Evolutionary conservation across 2,329 filamentous ascomycete species (phyloP).

Genomic region (Claviceps sp.): DNA sequence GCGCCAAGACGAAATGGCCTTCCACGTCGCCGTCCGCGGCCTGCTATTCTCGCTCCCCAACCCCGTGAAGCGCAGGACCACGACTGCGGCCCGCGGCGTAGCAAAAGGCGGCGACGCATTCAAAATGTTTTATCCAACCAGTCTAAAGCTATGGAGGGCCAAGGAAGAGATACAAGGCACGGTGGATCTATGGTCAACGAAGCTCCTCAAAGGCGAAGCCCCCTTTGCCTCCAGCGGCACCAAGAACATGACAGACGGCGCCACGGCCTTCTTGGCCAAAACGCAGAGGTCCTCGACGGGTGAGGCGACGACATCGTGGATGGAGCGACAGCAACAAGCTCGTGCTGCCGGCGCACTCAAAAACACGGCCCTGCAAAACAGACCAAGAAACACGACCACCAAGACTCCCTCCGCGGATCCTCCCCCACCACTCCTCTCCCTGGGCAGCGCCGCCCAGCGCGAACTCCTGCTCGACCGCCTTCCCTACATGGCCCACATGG

Average conservation of each 20-base stretch:
- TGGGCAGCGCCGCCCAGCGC: slow-evolving; percentile 51
- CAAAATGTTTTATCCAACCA: slow-evolving; percentile 88
- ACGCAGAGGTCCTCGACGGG: slow-evolving; percentile 16
- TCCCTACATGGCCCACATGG: slow-evolving; percentile 68
- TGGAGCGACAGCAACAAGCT: slow-evolving; percentile 20
- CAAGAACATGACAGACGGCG: slow-evolving; percentile 29
- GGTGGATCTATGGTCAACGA: slow-evolving; percentile 55
- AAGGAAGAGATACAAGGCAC: slow-evolving; percentile 70
- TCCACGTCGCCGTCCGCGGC: slow-evolving; percentile 79
- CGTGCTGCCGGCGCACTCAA: not conserved
- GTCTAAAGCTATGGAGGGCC: slow-evolving; percentile 68
- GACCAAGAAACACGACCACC: too few relatives aligned
- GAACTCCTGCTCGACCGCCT: slow-evolving; percentile 76
- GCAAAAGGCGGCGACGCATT: slow-evolving; percentile 46
- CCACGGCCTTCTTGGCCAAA: slow-evolving; percentile 32
- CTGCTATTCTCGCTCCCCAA: slow-evolving; percentile 72
- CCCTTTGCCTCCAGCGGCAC: slow-evolving; percentile 13
- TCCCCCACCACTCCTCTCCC: slow-evolving; percentile 31
- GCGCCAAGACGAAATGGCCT: slow-evolving; percentile 86
- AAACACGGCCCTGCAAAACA: not conserved
- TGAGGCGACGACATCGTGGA: slow-evolving; percentile 18
- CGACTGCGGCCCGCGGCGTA: slow-evolving; percentile 14
- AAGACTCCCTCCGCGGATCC: slow-evolving; percentile 3
- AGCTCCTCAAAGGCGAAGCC: slow-evolving; percentile 42
- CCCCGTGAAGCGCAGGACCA: slow-evolving; percentile 62